Evolutionary conservation across 1,284 basidiomycete genomes (phyloP).

Genomic region (Rugiboletus extremiorientalis): DNA sequence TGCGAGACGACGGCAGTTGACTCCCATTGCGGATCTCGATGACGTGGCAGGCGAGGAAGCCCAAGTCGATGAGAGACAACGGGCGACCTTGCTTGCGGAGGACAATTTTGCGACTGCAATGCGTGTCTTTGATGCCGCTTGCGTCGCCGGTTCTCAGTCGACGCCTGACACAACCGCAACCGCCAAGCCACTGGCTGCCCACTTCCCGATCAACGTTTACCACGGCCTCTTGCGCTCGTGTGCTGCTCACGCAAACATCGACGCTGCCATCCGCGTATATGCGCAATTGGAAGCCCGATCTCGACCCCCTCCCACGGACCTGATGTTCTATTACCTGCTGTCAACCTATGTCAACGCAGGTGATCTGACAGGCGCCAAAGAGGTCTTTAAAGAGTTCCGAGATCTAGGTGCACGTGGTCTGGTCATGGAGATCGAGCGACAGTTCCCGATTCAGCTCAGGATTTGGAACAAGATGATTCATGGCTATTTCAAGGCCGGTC

Average conservation of each 20-base stretch:
- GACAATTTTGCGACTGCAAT: slow-evolving; percentile 73
- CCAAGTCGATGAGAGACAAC: slow-evolving; percentile 37
- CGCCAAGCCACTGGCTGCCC: slow-evolving; percentile 3
- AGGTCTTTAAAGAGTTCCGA: slow-evolving; percentile 68
- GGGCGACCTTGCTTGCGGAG: slow-evolving; percentile 53
- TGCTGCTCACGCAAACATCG: slow-evolving; percentile 56
- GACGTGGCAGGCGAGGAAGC: slow-evolving; percentile 8
- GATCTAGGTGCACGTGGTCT: slow-evolving; percentile 40
- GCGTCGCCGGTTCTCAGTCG: slow-evolving; percentile 36
- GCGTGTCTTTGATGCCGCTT: slow-evolving; percentile 66
- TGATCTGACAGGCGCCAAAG: slow-evolving; percentile 59
- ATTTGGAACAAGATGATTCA: slow-evolving; percentile 79
- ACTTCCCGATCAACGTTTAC: slow-evolving; percentile 48
- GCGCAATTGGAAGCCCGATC: slow-evolving; percentile 57
- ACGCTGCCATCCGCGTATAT: slow-evolving; percentile 69
- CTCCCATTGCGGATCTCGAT: slow-evolving; percentile 18
- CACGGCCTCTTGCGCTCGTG: slow-evolving; percentile 64
- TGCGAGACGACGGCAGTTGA: slow-evolving; percentile 37
- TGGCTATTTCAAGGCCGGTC: slow-evolving; percentile 67
- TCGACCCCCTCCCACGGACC: slow-evolving; percentile 36
- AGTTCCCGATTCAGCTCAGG: slow-evolving; percentile 39
- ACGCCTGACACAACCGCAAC: not conserved
- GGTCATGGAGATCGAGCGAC: slow-evolving; percentile 27
- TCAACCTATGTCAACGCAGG: slow-evolving; percentile 54
- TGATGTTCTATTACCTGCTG: slow-evolving; percentile 62